Base-by-base conservation (phyloP, 164 flowering plant species). In the Macadamia tetraphylla region DNA sequence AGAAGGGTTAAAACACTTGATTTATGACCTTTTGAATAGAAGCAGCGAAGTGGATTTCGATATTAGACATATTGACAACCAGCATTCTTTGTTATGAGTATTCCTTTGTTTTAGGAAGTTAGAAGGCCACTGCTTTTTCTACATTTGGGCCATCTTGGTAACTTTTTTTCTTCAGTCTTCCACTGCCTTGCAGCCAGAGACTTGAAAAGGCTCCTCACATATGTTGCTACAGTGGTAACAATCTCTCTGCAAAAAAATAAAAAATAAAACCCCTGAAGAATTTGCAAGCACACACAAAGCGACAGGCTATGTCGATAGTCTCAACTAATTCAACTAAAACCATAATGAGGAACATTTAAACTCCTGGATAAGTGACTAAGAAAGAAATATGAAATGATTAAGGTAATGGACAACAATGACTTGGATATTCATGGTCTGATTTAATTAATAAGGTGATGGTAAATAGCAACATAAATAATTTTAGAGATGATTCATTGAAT, bases 11-110 rank as follows among this genome's bases (percentile, higher is more conserved):
- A 29, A 59, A 9, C 31, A 58, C 40, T 30, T 13, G 10, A 59
- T 59, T 8, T 59, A 30, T 59, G 35, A 12, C 62, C 40, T 29
- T n/a, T 48, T 35, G 69, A 35, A 44, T 6, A 1, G 12, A 29
- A 58, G 62, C 30, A 29, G 31, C 12, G 3, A 52, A 53, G 55
- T 17, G 6, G 60, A 49, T 6, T 49, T 17, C 46, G 31, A 48
- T 60, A 64, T 65, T 77, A 91, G 62, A 86, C 90, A 78, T 73
- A 85, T 66, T 87, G 90, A 62, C 66, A 84, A 23, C 80, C 85
- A 49, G 66, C 30, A 58, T 74, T 78, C 49, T 86, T 86, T 3
- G 75, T 15, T 9, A 67, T 65, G 40, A 71, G 46, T 53, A 60
- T 76, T 77, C 84, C 80, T 71, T 79, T 88, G 75, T 70, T 80